Conservation (phyloP, 2,329 filamentous ascomycete species). For the Triangularia setosa region DNA sequence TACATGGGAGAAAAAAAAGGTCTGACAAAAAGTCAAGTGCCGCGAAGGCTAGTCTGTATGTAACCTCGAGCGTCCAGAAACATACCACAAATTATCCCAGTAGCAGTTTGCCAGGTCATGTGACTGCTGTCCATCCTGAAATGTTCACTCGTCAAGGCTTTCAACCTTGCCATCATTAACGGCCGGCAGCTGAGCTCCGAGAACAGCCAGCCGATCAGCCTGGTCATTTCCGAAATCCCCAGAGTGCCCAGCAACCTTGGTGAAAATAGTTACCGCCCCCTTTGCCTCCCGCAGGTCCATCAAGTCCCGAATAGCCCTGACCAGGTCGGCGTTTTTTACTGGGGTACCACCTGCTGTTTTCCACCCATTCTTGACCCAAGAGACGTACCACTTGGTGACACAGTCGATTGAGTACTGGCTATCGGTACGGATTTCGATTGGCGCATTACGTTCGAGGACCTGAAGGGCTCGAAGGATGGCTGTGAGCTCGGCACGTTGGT, state of each 20-base stretch:
- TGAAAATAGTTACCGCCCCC: slow-evolving; percentile 64
- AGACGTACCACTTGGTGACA: slow-evolving; percentile 74
- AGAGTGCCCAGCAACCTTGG: slow-evolving; percentile 88
- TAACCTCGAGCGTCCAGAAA: not conserved
- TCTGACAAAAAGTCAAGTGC: not conserved
- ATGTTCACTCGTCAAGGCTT: no score
- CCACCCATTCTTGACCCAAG: slow-evolving; percentile 77
- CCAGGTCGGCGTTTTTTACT: slow-evolving; percentile 84
- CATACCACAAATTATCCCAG: not conserved
- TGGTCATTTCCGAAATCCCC: slow-evolving; percentile 69
- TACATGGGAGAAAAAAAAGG: not conserved
- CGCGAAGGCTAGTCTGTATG: slow-evolving; percentile 33
- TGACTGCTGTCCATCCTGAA: no score
- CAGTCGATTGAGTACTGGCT: slow-evolving; percentile 89
- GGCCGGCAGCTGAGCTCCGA: not conserved
- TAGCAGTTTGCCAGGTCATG: not conserved
- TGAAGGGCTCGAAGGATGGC: slow-evolving; percentile 82
- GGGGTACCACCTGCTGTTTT: slow-evolving; percentile 59
- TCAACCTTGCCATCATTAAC: not conserved
- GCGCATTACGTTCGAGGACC: slow-evolving; percentile 61
- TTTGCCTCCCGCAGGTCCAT: slow-evolving; percentile 65
- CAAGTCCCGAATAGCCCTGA: slow-evolving; percentile 65
- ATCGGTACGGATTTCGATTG: slow-evolving; percentile 79
- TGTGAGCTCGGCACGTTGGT: slow-evolving; percentile 92
- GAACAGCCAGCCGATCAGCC: slow-evolving; percentile 73